Conservation (phyloP, 495 filamentous ascomycete genomes). For the Clohesyomyces aquaticus region DNA sequence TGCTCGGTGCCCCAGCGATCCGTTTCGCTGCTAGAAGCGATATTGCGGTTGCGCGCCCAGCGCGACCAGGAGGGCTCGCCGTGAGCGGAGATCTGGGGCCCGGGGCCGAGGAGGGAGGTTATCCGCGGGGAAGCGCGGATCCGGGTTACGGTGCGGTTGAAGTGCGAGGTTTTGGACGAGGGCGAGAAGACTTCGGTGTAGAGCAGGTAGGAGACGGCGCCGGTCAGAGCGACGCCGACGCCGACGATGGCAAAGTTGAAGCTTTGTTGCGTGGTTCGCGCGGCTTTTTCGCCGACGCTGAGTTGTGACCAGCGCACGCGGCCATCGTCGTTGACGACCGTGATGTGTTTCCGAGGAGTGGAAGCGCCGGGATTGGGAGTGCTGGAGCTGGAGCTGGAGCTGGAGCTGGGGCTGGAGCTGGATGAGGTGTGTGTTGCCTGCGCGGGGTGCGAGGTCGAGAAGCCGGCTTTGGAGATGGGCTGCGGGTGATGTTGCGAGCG, state of each 20-base stretch:
- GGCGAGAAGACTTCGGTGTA: constrained; percentile 86
- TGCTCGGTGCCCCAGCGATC: constrained; percentile 80
- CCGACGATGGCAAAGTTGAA: constrained; percentile 82
- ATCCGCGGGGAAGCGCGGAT: constrained; percentile 74
- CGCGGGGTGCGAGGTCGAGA: constrained; percentile 10
- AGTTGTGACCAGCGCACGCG: constrained; percentile 79
- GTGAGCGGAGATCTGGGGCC: constrained; percentile 75
- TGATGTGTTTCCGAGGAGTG: constrained; percentile 53
- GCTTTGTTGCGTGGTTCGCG: constrained; percentile 84
- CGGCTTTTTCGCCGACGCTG: constrained; percentile 73
- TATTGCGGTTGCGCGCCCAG: constrained; percentile 83
- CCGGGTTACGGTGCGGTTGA: constrained; percentile 81
- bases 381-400: no score
- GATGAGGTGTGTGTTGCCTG: constrained; percentile 64
- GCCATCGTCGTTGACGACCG: constrained; percentile 80
- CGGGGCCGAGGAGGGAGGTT: constrained; percentile 74
- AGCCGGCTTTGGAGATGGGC: constrained; percentile 2
- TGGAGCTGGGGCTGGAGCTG: no score
- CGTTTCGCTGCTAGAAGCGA: constrained; percentile 71
- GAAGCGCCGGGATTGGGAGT: constrained; percentile 1
- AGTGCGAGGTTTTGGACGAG: constrained; percentile 82
- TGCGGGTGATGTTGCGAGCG: not conserved
- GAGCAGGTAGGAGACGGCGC: constrained; percentile 74
- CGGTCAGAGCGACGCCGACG: constrained; percentile 73
- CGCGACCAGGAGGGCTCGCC: constrained; percentile 81